A percentile compares a stretch with the other conserved stretches of the same genome.
These are phyloP conservation scores for Penicillium glabrum DNA, from an alignment of 2,329 filamentous ascomycete species.

Conservation along the genomic window DNA sequence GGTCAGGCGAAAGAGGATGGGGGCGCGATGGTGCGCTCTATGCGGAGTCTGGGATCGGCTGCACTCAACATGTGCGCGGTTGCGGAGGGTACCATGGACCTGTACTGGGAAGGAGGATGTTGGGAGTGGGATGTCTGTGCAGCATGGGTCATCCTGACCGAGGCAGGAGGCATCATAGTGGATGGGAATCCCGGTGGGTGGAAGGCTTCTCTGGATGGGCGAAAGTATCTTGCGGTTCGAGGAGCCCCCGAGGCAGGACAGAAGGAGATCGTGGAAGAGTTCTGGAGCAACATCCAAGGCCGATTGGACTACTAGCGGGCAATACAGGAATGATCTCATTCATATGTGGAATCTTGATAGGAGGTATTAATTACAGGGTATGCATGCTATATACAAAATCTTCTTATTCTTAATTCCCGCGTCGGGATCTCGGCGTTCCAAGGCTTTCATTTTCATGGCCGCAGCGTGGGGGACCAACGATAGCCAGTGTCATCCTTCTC, in stretches of 20 bases:
- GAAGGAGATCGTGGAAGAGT: conserved; percentile 42
- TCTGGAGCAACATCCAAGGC: conserved; percentile 43
- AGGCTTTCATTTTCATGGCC: neutral
- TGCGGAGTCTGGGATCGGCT: conserved; percentile 58
- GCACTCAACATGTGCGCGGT: conserved; percentile 62
- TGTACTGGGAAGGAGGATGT: conserved; percentile 67
- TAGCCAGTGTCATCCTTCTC: conserved; percentile 20
- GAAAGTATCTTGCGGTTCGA: conserved; percentile 52
- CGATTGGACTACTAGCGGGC: conserved; percentile 34
- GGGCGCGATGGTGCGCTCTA: conserved; percentile 62
- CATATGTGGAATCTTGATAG: conserved; percentile 1
- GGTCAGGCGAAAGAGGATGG: conserved; percentile 52
- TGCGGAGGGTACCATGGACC: conserved; percentile 56
- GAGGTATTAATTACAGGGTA: conserved; percentile 1
- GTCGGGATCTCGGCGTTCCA: neutral
- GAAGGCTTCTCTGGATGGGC: conserved; percentile 56
- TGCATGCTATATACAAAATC: conserved; percentile 11
- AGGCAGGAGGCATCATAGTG: conserved; percentile 60
- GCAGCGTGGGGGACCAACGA: conserved; percentile 13
- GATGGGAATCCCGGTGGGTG: conserved; percentile 60
- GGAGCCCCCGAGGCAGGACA: conserved; percentile 36
- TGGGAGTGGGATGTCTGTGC: conserved; percentile 69
- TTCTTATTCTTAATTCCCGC: neutral
- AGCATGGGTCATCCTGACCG: conserved; percentile 60
- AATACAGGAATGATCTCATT: neutral